Conservation (phyloP, 768 basidiomycete genomes). For the Boletus rubescentipes region DNA sequence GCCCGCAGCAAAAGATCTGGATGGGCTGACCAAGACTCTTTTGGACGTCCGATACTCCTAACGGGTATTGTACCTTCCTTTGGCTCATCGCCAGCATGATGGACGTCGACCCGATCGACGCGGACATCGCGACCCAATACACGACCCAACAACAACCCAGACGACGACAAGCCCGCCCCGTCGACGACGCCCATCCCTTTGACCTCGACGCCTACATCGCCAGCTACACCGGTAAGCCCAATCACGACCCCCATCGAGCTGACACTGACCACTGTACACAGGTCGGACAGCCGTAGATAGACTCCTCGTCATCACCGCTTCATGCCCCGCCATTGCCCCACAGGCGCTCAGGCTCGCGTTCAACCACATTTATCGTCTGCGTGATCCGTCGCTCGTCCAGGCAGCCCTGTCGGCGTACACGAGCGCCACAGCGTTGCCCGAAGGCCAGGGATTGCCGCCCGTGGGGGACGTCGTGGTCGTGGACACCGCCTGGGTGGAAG, state of each 20-base stretch:
- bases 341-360: constrained; percentile 72
- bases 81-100: constrained; percentile 16
- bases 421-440: constrained; percentile 32
- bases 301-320: constrained; percentile 62
- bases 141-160: constrained; percentile 8
- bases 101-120: constrained; percentile 31
- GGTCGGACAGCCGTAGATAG: constrained; percentile 79
- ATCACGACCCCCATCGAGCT: neutral
- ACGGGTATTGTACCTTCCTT: neutral
- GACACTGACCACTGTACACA: constrained; percentile 24
- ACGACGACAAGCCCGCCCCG: constrained; percentile 38
- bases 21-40: accelerated
- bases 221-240: constrained; percentile 63
- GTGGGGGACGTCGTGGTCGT: constrained; percentile 47
- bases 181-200: constrained; percentile 83
- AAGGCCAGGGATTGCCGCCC: constrained; percentile 43
- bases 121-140: constrained; percentile 21
- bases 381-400: constrained; percentile 65
- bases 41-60: neutral
- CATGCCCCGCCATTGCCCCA: constrained; percentile 66
- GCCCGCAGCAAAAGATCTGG: constrained; percentile 2
- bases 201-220: constrained; percentile 81
- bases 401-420: constrained; percentile 55
- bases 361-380: constrained; percentile 60
- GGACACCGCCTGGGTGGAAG: constrained; percentile 75